These are phyloP conservation scores for Apostasia ramifera DNA, from an alignment of 106 monocot genomes.

Conservation along the genomic window DNA sequence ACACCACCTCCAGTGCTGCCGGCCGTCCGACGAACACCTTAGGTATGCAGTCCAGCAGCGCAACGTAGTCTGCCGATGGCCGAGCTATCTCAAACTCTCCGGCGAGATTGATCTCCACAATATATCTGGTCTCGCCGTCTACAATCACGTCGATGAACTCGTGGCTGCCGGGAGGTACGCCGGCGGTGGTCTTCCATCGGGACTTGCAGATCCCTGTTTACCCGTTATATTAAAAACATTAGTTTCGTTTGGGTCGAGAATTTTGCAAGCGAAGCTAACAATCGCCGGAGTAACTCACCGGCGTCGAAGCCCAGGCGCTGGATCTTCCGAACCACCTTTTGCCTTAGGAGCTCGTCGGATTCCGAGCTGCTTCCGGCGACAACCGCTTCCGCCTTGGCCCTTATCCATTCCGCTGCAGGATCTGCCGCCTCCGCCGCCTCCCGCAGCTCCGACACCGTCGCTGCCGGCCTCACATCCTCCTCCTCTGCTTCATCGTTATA, in stretches of 20 bases:
- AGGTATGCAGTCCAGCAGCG: slow-evolving; percentile 32
- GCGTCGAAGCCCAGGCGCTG: slow-evolving; percentile 40
- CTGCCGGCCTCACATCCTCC: not conserved
- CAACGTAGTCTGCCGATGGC: slow-evolving; percentile 36
- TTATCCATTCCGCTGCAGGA: slow-evolving; percentile 17
- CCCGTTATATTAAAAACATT: not conserved
- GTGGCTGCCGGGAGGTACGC: slow-evolving; percentile 21
- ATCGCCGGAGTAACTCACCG: slow-evolving; percentile 16
- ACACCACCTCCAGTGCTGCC: slow-evolving; percentile 20
- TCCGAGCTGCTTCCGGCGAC: not conserved
- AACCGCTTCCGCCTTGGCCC: slow-evolving; percentile 37
- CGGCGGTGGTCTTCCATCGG: slow-evolving; percentile 10
- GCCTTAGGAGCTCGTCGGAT: slow-evolving; percentile 12
- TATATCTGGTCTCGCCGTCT: slow-evolving; percentile 28
- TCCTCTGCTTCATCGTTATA: slow-evolving; percentile 14
- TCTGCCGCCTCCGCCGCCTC: slow-evolving; percentile 16
- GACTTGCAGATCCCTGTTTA: slow-evolving; percentile 53
- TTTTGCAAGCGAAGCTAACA: too few relatives aligned
- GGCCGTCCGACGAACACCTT: slow-evolving; percentile 35
- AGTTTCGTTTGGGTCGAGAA: not conserved
- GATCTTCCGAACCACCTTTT: slow-evolving; percentile 26
- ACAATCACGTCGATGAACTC: slow-evolving; percentile 62
- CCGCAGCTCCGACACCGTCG: not conserved
- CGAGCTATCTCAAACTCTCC: slow-evolving; percentile 58
- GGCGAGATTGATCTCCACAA: slow-evolving; percentile 44